These are phyloP conservation scores for Codiaeum variegatum DNA, from an alignment of 441 rosid species.

Conservation along the genomic window DNA sequence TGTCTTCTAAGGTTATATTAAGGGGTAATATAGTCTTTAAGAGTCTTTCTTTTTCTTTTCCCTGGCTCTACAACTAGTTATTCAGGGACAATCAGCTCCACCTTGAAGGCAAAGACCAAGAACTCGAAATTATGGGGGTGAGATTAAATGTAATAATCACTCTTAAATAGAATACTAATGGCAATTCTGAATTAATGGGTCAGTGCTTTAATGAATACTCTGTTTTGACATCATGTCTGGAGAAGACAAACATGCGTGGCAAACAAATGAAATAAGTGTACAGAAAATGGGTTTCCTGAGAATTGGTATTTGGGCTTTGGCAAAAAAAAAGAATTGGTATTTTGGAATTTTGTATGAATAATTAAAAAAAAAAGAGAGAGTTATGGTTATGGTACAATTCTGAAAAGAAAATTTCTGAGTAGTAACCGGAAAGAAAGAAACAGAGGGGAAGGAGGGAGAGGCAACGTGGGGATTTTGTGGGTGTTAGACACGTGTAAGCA, in stretches of 20 bases:
- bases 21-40: too few species aligned
- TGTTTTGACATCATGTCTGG: neutral
- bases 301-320: neutral
- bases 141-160: too few species aligned
- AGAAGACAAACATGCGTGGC: neutral
- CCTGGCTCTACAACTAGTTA: too few species aligned
- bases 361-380: neutral
- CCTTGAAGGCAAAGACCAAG: too few species aligned
- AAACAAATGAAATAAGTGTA: neutral
- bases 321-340: neutral
- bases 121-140: too few species aligned
- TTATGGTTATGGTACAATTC: neutral
- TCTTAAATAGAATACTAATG: too few species aligned
- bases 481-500: slow-evolving; percentile 24
- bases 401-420: neutral
- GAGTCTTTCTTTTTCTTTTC: too few species aligned
- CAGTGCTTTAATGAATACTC: too few species aligned
- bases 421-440: neutral
- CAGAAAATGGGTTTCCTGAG: neutral
- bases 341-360: neutral
- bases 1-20: too few species aligned
- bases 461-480: neutral
- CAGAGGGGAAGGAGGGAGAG: neutral
- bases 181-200: too few species aligned
- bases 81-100: too few species aligned